These are phyloP conservation scores for Passalora sequoiae DNA, from an alignment of 2,329 filamentous ascomycete species.

Conservation along the genomic window DNA sequence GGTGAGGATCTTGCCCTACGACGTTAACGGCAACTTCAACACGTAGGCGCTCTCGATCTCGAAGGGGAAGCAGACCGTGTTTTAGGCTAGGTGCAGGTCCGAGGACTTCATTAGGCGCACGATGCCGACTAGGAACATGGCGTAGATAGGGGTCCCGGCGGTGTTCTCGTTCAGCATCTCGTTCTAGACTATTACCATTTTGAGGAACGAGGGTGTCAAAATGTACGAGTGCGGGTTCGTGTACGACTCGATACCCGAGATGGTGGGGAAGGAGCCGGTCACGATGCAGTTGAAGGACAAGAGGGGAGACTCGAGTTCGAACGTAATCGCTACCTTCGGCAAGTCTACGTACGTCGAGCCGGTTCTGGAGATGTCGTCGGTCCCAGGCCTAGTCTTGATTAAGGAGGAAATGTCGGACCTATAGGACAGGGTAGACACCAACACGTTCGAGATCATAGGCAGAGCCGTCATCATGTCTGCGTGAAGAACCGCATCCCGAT, in stretches of 20 bases:
- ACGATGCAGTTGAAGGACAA: conserved; percentile 5
- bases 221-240: background rate
- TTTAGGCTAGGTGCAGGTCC: background rate
- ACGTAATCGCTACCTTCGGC: conserved; percentile 5
- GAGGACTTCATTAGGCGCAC: background rate
- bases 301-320: background rate
- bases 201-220: background rate
- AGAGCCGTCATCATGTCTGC: conserved; percentile 8
- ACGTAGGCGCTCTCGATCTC: background rate
- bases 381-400: conserved; percentile 5
- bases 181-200: background rate
- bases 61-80: background rate
- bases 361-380: conserved; percentile 2
- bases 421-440: conserved; percentile 5
- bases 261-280: background rate
- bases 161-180: background rate
- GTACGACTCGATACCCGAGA: background rate
- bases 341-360: conserved; percentile 6
- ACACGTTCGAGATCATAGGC: conserved; percentile 5
- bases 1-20: background rate
- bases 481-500: conserved; percentile 4
- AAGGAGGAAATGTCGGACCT: conserved; percentile 3
- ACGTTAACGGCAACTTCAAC: background rate
- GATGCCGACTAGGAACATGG: background rate
- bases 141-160: background rate